Evolutionary conservation across 331 rosid species (phyloP), one percentile per base, ranked within the genome.

Genomic region (Saraca asoca): DNA sequence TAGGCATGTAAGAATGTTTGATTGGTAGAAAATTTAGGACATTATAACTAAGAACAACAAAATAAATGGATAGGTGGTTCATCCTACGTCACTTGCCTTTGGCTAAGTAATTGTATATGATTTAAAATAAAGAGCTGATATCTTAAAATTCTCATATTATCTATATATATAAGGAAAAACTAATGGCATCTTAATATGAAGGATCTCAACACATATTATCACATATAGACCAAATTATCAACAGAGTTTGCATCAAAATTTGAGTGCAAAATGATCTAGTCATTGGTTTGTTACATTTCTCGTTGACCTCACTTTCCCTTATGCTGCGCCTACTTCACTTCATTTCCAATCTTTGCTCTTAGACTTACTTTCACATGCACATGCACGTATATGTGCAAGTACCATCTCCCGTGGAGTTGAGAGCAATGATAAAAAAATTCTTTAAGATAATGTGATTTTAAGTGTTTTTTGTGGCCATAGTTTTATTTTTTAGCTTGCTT

Each of bases 401-500:
- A 44, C 19, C 31, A 45, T 62, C 16, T 4, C 44, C 54, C 43
- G 43, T 45, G 37, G 17, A 37, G 41, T 9, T 48, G 31, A 24
- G 1, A 24, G 31, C 31, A 24, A 24, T 24, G n/a, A n/a, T n/a
- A n/a, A n/a, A n/a, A n/a, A n/a, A n/a, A n/a, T n/a, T n/a, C n/a
- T n/a, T n/a, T n/a, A n/a, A n/a, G n/a, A n/a, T n/a, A n/a, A n/a
- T n/a, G n/a, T n/a, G n/a, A n/a, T n/a, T n/a, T n/a, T 61, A 55
- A 45, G 24, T 51, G 57, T 52, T 41, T 29, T 12, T 29, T 61
- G 6, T 62, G 67, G 10, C 46, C 31, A 5, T 41, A 53, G 45
- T 42, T 67, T 66, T 35, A 50, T 16, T 65, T 55, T 49, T 24
- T 43, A 37, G 59, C 68, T 68, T 43, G 58, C 34, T 70, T 69